These are phyloP conservation scores for Hypericum perforatum DNA, from an alignment of 345 rosid species.

Conservation along the genomic window DNA sequence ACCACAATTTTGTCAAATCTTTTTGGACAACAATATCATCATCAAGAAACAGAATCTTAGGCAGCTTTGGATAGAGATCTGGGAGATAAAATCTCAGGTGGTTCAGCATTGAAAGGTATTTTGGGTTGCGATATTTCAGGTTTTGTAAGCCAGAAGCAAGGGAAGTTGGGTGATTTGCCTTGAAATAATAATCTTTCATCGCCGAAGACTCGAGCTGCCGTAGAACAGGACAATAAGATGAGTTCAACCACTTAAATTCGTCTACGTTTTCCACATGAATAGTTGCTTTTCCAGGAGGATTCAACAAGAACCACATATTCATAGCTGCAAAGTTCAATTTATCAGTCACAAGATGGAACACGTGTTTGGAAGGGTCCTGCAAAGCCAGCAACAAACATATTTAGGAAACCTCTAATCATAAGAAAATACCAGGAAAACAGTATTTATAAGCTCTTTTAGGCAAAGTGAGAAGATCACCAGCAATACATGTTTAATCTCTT, in stretches of 20 bases:
- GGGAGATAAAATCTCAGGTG: constrained; percentile 97
- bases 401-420: constrained; percentile 3
- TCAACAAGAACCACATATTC: constrained; percentile 97
- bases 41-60: constrained; percentile 86
- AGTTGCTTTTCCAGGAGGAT: constrained; percentile 89
- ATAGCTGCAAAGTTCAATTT: constrained; percentile 94
- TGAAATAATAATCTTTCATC: constrained; percentile 95
- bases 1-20: constrained; percentile 83
- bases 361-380: constrained; percentile 96
- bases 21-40: constrained; percentile 98
- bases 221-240: constrained; percentile 93
- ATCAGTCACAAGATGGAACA: constrained; percentile 92
- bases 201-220: constrained; percentile 89
- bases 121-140: constrained; percentile 92
- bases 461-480: background rate
- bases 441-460: background rate
- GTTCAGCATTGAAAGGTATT: constrained; percentile 95
- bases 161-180: constrained; percentile 82
- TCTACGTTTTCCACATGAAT: constrained; percentile 97
- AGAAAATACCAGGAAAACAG: background rate
- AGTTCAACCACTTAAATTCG: constrained; percentile 96
- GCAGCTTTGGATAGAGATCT: constrained; percentile 79
- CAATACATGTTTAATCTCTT: no score
- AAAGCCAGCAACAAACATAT: constrained; percentile 11
- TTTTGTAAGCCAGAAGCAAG: constrained; percentile 77